phyloP scores from a whole-genome alignment of 306 rosid genomes.

The Prunus mongolica region DNA sequence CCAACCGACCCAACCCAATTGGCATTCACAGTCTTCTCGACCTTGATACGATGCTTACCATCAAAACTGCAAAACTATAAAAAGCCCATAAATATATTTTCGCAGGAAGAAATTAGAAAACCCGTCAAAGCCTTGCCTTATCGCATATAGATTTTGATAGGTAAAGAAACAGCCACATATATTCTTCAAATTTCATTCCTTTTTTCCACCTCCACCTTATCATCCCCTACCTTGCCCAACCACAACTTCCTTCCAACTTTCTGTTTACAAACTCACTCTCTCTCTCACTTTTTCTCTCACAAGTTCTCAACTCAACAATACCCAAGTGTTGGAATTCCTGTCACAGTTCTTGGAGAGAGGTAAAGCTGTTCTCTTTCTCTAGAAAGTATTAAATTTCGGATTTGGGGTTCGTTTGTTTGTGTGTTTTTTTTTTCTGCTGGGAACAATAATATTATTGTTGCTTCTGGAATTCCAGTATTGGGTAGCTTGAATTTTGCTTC shows the following conservation, averaged over 20 bases:
- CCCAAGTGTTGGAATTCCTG: neutral
- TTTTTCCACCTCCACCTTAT: conserved; percentile 29
- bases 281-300: neutral
- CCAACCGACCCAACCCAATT: neutral
- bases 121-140: conserved; percentile 22
- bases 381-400: conserved; percentile 9
- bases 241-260: conserved; percentile 27
- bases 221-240: conserved; percentile 37
- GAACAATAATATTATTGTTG: neutral
- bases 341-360: conserved; percentile 7
- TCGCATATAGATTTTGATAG: conserved; percentile 44
- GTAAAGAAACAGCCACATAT: conserved; percentile 64
- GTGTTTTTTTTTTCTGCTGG: conserved; percentile 8
- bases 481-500: conserved; percentile 30
- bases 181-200: conserved; percentile 12
- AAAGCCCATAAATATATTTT: neutral
- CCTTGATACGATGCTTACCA: neutral
- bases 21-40: neutral
- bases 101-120: neutral
- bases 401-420: conserved; percentile 26
- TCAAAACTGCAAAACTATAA: neutral
- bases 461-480: conserved; percentile 26
- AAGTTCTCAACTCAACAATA: neutral
- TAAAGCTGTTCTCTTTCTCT: conserved; percentile 8
- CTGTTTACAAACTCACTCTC: conserved; percentile 2